These are phyloP conservation scores for Penicillium malachiteum DNA, from an alignment of 495 filamentous ascomycete species.

Conservation along the genomic window DNA sequence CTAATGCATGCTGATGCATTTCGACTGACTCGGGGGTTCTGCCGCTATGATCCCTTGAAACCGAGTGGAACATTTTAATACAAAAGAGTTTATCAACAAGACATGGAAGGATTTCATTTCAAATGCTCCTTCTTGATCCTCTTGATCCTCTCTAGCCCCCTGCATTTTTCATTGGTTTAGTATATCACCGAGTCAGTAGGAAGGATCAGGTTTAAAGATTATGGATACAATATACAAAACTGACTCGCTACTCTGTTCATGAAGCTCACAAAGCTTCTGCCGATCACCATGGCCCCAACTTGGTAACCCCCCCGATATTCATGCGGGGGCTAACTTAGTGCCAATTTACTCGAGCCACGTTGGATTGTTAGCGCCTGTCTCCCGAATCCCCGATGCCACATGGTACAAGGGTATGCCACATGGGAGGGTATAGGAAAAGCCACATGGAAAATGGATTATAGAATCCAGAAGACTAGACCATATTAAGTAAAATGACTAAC, in stretches of 20 bases:
- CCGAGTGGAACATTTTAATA: too few species aligned
- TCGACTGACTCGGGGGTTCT: neutral
- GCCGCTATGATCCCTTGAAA: too few species aligned
- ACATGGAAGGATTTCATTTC: neutral
- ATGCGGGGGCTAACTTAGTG: neutral
- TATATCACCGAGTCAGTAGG: neutral
- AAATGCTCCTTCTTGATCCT: neutral
- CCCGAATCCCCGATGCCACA: too few species aligned
- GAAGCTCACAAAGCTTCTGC: neutral
- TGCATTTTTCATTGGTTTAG: neutral
- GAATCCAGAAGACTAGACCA: too few species aligned
- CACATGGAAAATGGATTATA: too few species aligned
- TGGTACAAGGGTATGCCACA: too few species aligned
- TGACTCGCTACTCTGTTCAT: neutral
- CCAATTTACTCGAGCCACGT: too few species aligned
- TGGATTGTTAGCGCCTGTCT: too few species aligned
- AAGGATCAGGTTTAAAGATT: neutral
- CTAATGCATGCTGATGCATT: too few species aligned
- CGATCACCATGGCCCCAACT: neutral
- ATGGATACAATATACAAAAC: neutral
- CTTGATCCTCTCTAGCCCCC: neutral
- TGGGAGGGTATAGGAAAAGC: too few species aligned
- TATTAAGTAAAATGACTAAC: too few species aligned
- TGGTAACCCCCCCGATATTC: neutral
- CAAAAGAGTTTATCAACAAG: too few species aligned